Conservation (phyloP, 2,329 filamentous ascomycete species). For the Didymella exigua region DNA sequence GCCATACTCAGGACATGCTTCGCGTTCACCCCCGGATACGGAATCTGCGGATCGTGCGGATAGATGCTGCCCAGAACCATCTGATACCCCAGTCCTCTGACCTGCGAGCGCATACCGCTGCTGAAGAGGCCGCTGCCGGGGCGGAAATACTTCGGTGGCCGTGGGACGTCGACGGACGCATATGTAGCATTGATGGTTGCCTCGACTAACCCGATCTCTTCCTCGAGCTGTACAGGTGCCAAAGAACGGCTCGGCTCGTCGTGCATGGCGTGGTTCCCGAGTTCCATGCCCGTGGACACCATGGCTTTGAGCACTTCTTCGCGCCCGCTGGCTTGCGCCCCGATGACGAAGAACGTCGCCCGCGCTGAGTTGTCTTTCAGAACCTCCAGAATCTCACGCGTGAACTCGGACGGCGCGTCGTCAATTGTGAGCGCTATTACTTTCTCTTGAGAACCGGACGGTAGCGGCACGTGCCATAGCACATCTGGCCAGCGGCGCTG, state of each 20-base stretch:
- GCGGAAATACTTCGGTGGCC: conserved; percentile 72
- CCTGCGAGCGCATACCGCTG: conserved; percentile 66
- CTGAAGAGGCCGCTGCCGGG: conserved; percentile 87
- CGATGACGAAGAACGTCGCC: conserved; percentile 90
- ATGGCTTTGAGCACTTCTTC: conserved; percentile 57
- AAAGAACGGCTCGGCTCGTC: conserved; percentile 76
- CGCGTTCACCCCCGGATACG: conserved; percentile 71
- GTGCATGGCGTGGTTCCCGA: conserved; percentile 88
- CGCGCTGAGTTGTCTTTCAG: conserved; percentile 68
- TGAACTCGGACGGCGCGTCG: conserved; percentile 78
- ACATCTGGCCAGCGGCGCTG: conserved; percentile 76
- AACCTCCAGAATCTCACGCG: conserved; percentile 70
- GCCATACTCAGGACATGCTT: conserved; percentile 81
- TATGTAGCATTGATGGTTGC: conserved; percentile 64
- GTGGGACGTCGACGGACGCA: conserved; percentile 42
- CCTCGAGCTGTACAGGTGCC: conserved; percentile 61
- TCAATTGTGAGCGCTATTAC: conserved; percentile 85
- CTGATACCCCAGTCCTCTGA: conserved; percentile 67
- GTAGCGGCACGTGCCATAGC: conserved; percentile 68
- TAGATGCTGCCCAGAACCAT: conserved; percentile 85
- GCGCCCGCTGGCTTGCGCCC: conserved; percentile 69
- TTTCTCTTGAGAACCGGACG: conserved; percentile 55
- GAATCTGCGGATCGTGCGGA: conserved; percentile 88
- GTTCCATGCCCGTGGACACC: conserved; percentile 60
- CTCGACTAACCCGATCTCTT: conserved; percentile 71